Base-by-base conservation (phyloP, 345 rosid species). In the Populus pruinosa region DNA sequence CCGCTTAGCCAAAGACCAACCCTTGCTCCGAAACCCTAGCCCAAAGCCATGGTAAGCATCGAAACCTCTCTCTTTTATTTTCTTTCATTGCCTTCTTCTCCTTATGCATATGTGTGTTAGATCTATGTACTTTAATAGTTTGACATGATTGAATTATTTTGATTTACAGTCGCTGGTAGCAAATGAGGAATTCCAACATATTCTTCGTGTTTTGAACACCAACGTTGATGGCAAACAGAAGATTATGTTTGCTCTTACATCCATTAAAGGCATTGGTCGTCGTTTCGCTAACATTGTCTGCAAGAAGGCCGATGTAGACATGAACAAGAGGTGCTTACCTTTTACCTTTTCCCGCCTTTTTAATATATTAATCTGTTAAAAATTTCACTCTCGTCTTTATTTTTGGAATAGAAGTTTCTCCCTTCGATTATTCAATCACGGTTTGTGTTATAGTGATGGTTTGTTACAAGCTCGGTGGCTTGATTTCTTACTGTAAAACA, bases 221-320 rank as follows among this genome's bases (percentile, higher is more conserved):
- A 81, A 81, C 72, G 81, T 81, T 4, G 84, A 81, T 70, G 84
- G 84, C 5, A 81, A 81, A 77, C 85, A 82, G 63, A 82, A 79
- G 67, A 82, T 82, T 13, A 82, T 82, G 85, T 82, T 82, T 59
- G 85, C 85, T 39, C 77, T 79, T 2, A 82, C 85, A 50, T 82
- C 85, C 65, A 82, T 82, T 75, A 82, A 82, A 49, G 85, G 85
- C 71, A 82, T 82, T 41, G 85, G 85, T 47, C 79, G 85, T 65
- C 82, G 85, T 64, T 75, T 82, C 25, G 85, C 85, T 23, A 82
- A 82, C 85, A 82, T 82, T 55, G 82, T 71, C 77, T 78, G 85
- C 85, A 81, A 81, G 78, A 81, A 81, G 70, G 84, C 84, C 13
- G 81, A 77, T 27, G 83, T 81, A 21, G 83, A 82, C 69, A 82